A percentile compares a stretch with the other conserved stretches of the same genome.
phyloP scores from a whole-genome alignment of 257 asterid genomes.

The Fraxinus excelsior region DNA sequence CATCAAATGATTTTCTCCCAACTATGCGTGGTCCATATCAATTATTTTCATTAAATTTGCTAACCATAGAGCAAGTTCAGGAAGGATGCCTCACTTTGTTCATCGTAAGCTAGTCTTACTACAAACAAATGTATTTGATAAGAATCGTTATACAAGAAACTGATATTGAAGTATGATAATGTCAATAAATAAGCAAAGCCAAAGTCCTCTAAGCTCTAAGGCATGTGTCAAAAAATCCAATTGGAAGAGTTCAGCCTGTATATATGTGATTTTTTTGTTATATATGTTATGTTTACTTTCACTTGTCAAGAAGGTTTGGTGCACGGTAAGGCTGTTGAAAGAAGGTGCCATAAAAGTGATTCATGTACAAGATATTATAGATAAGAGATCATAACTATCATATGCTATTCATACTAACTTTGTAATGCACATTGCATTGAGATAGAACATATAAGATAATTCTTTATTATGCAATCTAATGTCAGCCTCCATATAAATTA shows the following conservation, averaged over 20 bases:
- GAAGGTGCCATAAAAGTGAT: slow-evolving; percentile 8
- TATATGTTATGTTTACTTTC: not conserved
- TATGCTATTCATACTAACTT: not conserved
- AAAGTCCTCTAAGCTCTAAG: not conserved
- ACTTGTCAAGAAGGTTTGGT: not conserved
- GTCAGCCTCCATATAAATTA: slow-evolving; percentile 27
- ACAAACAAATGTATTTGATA: not conserved
- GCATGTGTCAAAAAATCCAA: not conserved
- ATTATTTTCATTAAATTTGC: not conserved
- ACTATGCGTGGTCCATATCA: not conserved
- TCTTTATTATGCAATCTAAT: slow-evolving; percentile 7
- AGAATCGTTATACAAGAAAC: slow-evolving; percentile 2
- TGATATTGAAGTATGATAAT: not conserved
- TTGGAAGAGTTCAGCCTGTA: slow-evolving; percentile 3
- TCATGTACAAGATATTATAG: slow-evolving; percentile 1
- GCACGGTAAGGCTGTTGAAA: not conserved
- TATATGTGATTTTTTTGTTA: slow-evolving; percentile 1
- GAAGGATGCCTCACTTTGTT: not conserved
- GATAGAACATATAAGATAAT: slow-evolving; percentile 9
- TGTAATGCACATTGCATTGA: not conserved
- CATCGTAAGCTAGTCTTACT: not conserved
- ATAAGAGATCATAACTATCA: not conserved
- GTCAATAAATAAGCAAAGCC: slow-evolving; percentile 3
- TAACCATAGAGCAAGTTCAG: slow-evolving; percentile 1
- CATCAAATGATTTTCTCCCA: not conserved